Base-by-base conservation (phyloP, 129 eudicot genomes). In the Chrysanthemum lavandulifolium region DNA sequence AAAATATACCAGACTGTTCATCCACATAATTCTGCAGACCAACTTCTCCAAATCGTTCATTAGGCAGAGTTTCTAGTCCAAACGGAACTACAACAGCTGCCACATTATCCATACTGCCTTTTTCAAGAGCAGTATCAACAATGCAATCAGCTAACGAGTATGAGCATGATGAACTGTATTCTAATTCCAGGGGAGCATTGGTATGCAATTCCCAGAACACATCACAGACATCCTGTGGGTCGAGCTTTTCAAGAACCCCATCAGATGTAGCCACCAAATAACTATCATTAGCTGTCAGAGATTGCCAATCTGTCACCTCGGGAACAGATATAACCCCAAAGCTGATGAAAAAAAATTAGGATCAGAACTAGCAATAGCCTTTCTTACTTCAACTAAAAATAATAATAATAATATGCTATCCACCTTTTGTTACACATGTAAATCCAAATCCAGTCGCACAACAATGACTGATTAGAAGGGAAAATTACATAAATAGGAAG, bases 181-280 rank as follows among this genome's bases (percentile, higher is more conserved):
- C 82, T 67, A 79, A 79, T 67, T 73, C 61, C 58, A 65, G n/a
- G 66, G 88, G 68, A 65, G 82, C 80, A 53, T 75, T 76, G 67
- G 74, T 65, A 71, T 81, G 85, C 57, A 83, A 67, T 78, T 86
- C 89, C 96, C 93, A 90, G 13, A 88, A 73, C 5, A 90, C 66
- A 80, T 95, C 97, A 84, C 99, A 95, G 49, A 95, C 86, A 75
- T 95, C 99, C 77, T 91, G 96, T 21, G 89, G 78, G 67, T 79
- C 80, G 45, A 89, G 82, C 78, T 80, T 86, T 78, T 93, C 98
- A 76, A 89, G 76, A 79, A 93, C 89, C 19, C 98, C 98, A 79
- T 93, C 98, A 74, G 98, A 89, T 43, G 95, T 86, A 61, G 88
- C 90, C 61, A 93, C 84, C 78, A 93, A 74, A 73, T 89, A 89